Evolutionary conservation across 2,329 filamentous ascomycete species (phyloP).

Genomic region (Pyrenophora seminiperda): DNA sequence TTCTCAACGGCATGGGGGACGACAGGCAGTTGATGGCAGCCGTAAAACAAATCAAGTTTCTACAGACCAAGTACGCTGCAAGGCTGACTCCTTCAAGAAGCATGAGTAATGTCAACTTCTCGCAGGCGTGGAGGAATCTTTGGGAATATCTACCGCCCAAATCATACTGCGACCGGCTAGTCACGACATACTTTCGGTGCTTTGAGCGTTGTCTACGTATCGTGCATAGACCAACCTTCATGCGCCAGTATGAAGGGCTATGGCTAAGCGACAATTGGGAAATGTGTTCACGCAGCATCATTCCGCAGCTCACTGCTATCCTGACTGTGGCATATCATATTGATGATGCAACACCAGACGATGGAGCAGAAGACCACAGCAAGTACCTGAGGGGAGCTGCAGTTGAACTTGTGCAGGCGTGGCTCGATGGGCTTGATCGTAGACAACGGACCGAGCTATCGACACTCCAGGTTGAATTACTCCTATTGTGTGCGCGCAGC

Average conservation of each 20-base stretch:
- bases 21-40: slow-evolving; percentile 21
- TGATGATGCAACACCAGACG: slow-evolving; percentile 11
- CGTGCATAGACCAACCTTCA: slow-evolving; percentile 32
- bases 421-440: slow-evolving; percentile 29
- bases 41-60: slow-evolving; percentile 24
- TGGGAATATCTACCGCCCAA: slow-evolving; percentile 27
- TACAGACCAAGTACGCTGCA: slow-evolving; percentile 20
- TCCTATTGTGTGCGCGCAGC: slow-evolving; percentile 23
- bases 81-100: slow-evolving; percentile 18
- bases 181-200: slow-evolving; percentile 23
- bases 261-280: slow-evolving; percentile 21
- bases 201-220: slow-evolving; percentile 36
- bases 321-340: slow-evolving; percentile 32
- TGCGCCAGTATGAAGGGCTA: slow-evolving; percentile 27
- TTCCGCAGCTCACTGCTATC: slow-evolving; percentile 27
- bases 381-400: slow-evolving; percentile 21
- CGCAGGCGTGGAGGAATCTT: slow-evolving; percentile 24
- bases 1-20: slow-evolving; percentile 18
- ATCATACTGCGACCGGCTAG: slow-evolving; percentile 28
- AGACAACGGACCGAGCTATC: slow-evolving; percentile 29
- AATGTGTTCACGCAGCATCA: slow-evolving; percentile 27
- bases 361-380: slow-evolving; percentile 14
- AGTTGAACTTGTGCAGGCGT: slow-evolving; percentile 25
- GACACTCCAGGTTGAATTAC: slow-evolving; percentile 26
- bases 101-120: slow-evolving; percentile 13